These are phyloP conservation scores for Oxytropis ochrocephala DNA, from an alignment of 306 rosid species.

Conservation along the genomic window DNA sequence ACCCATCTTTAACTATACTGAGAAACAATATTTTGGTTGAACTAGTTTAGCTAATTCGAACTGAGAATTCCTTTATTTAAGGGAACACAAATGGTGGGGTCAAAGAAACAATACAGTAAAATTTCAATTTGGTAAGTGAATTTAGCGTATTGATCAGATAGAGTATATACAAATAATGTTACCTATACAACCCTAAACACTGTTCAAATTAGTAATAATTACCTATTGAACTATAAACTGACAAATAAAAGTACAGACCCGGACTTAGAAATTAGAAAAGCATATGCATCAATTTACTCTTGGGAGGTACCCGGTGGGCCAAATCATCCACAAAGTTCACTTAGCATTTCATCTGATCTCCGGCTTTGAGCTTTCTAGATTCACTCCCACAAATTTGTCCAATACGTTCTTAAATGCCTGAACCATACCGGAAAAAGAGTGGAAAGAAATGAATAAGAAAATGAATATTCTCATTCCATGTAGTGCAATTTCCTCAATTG, in stretches of 20 bases:
- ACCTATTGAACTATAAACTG: conserved; percentile 29
- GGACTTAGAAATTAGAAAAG: conserved; percentile 34
- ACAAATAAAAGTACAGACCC: conserved; percentile 33
- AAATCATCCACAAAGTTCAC: conserved; percentile 33
- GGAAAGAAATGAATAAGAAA: neutral
- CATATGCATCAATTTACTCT: conserved; percentile 55
- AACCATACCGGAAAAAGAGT: conserved; percentile 10
- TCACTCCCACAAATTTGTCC: conserved; percentile 75
- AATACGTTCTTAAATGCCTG: conserved; percentile 82
- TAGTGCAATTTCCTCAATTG: neutral
- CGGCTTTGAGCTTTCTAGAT: conserved; percentile 47
- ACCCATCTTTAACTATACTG: neutral
- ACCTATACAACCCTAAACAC: conserved; percentile 18
- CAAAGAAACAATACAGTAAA: neutral
- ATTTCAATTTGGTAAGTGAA: neutral
- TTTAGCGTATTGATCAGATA: conserved; percentile 6
- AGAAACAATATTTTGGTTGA: neutral
- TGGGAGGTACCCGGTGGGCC: conserved; percentile 44
- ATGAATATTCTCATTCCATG: conserved; percentile 1
- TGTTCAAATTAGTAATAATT: conserved; percentile 30
- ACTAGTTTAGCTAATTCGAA: neutral
- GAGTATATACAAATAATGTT: neutral
- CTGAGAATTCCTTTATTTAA: neutral
- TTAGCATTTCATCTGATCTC: conserved; percentile 37
- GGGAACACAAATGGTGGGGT: neutral